Conservation (phyloP, 768 basidiomycete genomes). For the Trametes villosa region DNA sequence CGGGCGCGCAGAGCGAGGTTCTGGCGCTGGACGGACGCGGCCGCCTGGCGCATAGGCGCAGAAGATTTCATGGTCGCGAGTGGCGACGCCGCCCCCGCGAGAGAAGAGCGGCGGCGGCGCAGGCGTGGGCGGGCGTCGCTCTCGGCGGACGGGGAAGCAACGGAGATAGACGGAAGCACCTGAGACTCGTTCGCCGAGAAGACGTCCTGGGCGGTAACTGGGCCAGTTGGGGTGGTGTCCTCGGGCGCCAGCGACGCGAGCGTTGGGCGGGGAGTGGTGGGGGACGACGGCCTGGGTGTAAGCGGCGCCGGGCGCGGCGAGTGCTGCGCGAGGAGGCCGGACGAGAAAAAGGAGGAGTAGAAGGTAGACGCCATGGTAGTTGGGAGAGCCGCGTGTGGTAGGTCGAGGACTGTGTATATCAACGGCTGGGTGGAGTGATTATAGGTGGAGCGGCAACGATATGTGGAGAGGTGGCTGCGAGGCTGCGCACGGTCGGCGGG, state of each 20-base stretch:
- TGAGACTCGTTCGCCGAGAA: constrained; percentile 24
- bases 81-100: constrained; percentile 57
- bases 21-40: constrained; percentile 54
- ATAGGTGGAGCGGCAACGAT: constrained; percentile 10
- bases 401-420: not conserved
- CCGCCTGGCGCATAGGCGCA: constrained; percentile 51
- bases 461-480: not conserved
- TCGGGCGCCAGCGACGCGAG: constrained; percentile 31
- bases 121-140: constrained; percentile 44
- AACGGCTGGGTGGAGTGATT: constrained; percentile 1
- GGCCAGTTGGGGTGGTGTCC: constrained; percentile 44
- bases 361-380: constrained; percentile 25
- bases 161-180: constrained; percentile 35
- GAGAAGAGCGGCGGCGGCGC: constrained; percentile 65
- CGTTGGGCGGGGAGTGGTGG: constrained; percentile 31
- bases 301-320: constrained; percentile 18
- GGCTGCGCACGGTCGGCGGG: not conserved
- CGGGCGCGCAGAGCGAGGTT: constrained; percentile 48
- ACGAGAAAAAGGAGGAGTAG: constrained; percentile 74
- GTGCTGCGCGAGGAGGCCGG: constrained; percentile 64
- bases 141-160: constrained; percentile 32
- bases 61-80: constrained; percentile 60
- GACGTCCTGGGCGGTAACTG: constrained; percentile 28
- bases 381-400: not conserved
- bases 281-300: constrained; percentile 29